Percentiles rank a stretch among this genome's conserved stretches.
Evolutionary conservation across 108 stramenopile genomes (phyloP).

Genomic region (Pseudonitzschia multiseries): DNA sequence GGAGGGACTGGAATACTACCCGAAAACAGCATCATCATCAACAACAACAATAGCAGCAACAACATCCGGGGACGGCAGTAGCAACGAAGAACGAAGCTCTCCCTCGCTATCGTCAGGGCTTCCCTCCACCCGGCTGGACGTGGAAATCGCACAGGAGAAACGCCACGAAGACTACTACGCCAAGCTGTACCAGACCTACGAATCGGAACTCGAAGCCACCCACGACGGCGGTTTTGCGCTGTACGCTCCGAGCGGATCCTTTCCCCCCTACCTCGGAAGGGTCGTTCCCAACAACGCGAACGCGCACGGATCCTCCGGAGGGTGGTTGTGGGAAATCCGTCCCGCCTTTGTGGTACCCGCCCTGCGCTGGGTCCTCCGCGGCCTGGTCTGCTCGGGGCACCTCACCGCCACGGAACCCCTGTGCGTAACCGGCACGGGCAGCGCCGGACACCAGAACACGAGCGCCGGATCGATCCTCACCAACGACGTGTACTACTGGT

Average conservation of each 20-base stretch:
- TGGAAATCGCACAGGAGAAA: conserved; percentile 60
- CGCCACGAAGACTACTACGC: conserved; percentile 74
- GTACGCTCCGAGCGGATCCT: conserved; percentile 58
- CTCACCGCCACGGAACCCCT: conserved; percentile 61
- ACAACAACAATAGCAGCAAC: background rate
- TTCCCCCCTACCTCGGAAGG: conserved; percentile 84
- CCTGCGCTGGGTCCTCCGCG: conserved; percentile 81
- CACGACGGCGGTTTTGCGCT: conserved; percentile 34
- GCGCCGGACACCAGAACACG: conserved; percentile 31
- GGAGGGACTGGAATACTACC: conserved; percentile 17
- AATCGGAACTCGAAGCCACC: conserved; percentile 18
- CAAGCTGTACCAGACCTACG: conserved; percentile 50
- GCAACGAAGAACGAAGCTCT: background rate
- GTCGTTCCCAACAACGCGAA: conserved; percentile 64
- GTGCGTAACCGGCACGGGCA: background rate
- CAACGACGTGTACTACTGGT: conserved; percentile 63
- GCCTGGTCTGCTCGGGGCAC: conserved; percentile 77
- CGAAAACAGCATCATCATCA: no score
- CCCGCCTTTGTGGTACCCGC: conserved; percentile 65
- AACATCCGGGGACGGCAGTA: background rate
- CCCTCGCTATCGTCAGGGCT: no score
- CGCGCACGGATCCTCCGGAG: conserved; percentile 24
- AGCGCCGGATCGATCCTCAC: conserved; percentile 54
- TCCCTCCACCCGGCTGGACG: conserved; percentile 48
- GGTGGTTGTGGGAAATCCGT: conserved; percentile 93